Evolutionary conservation across 208 protist genomes (phyloP).

Genomic region (Leishmania gerbilli): DNA sequence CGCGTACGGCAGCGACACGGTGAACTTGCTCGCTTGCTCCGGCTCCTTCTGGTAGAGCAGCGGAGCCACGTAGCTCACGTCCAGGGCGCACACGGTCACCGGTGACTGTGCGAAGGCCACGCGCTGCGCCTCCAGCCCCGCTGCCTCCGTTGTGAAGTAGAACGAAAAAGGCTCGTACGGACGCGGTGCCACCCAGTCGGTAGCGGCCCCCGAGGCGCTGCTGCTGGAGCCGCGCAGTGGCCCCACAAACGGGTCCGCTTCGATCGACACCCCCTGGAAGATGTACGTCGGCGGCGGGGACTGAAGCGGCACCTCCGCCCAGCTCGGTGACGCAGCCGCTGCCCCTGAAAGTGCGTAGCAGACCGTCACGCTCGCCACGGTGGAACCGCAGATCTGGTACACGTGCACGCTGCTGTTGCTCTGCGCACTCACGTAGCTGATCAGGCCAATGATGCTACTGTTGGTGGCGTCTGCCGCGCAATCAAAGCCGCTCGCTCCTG

Average conservation of each 20-base stretch:
- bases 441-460: conserved; percentile 46
- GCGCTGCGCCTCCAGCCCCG: conserved; percentile 36
- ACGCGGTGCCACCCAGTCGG: conserved; percentile 38
- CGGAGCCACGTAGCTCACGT: conserved; percentile 53
- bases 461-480: conserved; percentile 42
- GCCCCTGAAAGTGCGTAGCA: conserved; percentile 65
- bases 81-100: conserved; percentile 40
- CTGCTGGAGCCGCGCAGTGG: conserved; percentile 29
- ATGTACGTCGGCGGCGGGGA: conserved; percentile 56
- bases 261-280: conserved; percentile 45
- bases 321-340: conserved; percentile 23
- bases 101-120: conserved; percentile 62
- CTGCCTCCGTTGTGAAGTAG: conserved; percentile 49
- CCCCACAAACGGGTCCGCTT: conserved; percentile 55
- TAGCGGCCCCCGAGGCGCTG: conserved; percentile 5
- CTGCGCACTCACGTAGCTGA: conserved; percentile 29
- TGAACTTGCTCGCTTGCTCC: conserved; percentile 43
- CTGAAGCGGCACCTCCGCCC: conserved; percentile 78
- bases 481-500: conserved; percentile 40
- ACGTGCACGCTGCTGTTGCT: conserved; percentile 53
- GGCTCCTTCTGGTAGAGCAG: conserved; percentile 44
- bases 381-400: conserved; percentile 63
- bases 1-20: conserved; percentile 41
- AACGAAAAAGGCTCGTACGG: conserved; percentile 80
- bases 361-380: conserved; percentile 55